phyloP scores from a whole-genome alignment of 2,329 filamentous ascomycete species.

The Ophiobolus disseminans region DNA sequence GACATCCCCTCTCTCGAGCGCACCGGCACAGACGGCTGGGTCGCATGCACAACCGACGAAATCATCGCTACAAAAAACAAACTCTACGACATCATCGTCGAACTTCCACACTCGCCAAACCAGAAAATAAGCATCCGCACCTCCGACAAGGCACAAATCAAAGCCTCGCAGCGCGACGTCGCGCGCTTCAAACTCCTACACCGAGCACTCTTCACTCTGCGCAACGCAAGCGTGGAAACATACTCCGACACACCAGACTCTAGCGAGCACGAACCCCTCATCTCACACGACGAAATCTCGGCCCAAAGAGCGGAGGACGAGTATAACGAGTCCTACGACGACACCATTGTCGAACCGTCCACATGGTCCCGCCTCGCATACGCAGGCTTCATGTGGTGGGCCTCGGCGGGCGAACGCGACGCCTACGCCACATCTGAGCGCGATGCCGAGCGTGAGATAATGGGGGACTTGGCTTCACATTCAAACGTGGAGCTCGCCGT shows the following conservation, averaged over 20 bases:
- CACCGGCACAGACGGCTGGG: slow-evolving; percentile 70
- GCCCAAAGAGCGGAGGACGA: slow-evolving; percentile 40
- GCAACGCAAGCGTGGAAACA: slow-evolving; percentile 15
- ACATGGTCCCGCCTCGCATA: slow-evolving; percentile 79
- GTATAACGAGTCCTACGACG: slow-evolving; percentile 46
- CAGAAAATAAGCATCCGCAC: slow-evolving; percentile 58
- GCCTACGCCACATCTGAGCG: slow-evolving; percentile 62
- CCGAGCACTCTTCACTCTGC: slow-evolving; percentile 44
- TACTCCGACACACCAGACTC: too few relatives aligned
- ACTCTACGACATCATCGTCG: slow-evolving; percentile 89
- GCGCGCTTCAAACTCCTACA: slow-evolving; percentile 66
- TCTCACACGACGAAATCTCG: slow-evolving; percentile 33
- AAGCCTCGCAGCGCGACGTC: slow-evolving; percentile 89
- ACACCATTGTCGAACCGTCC: slow-evolving; percentile 60
- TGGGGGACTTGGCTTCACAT: slow-evolving; percentile 55
- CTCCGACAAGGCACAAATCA: slow-evolving; percentile 71
- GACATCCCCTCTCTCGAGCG: slow-evolving; percentile 82
- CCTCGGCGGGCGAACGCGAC: slow-evolving; percentile 77
- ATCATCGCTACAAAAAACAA: slow-evolving; percentile 86
- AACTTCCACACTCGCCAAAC: slow-evolving; percentile 76
- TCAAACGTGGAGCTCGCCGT: slow-evolving; percentile 70
- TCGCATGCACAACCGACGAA: slow-evolving; percentile 94
- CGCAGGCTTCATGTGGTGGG: slow-evolving; percentile 89
- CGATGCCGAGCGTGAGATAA: slow-evolving; percentile 56
- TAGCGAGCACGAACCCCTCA: slow-evolving; percentile 32